These are phyloP conservation scores for Penicillium verhagenii DNA, from an alignment of 495 filamentous ascomycete genomes.

Conservation along the genomic window DNA sequence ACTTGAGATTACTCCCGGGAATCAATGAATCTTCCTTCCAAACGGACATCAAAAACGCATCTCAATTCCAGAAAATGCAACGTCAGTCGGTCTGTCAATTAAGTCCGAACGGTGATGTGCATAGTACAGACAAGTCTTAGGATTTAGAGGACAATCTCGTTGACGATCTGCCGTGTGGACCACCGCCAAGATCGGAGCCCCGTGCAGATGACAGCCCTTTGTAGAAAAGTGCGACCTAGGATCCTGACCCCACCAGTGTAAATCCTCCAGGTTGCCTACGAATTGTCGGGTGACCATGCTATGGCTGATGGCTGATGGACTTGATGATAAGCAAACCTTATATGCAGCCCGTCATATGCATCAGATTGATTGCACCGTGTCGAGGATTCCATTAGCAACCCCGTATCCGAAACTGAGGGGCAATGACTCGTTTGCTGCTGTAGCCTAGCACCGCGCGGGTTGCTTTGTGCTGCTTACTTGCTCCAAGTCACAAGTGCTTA, in stretches of 20 bases:
- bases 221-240: neutral
- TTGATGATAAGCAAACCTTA: neutral
- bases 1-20: no score
- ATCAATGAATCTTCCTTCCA: no score
- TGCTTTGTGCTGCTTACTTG: no score
- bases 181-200: constrained; percentile 41
- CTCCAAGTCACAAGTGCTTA: no score
- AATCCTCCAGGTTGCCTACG: neutral
- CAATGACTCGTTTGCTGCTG: neutral
- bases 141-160: constrained; percentile 27
- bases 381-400: neutral
- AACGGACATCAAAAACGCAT: no score
- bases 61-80: no score
- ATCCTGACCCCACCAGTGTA: neutral
- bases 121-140: constrained; percentile 15
- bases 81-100: neutral
- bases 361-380: neutral
- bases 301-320: no score
- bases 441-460: no score
- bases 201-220: constrained; percentile 40
- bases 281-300: neutral
- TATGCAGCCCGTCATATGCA: neutral
- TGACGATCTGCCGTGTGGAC: constrained; percentile 48
- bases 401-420: neutral
- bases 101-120: constrained; percentile 17